phyloP scores from a whole-genome alignment of 2,329 filamentous ascomycete genomes.

The Ciborinia camelliae region DNA sequence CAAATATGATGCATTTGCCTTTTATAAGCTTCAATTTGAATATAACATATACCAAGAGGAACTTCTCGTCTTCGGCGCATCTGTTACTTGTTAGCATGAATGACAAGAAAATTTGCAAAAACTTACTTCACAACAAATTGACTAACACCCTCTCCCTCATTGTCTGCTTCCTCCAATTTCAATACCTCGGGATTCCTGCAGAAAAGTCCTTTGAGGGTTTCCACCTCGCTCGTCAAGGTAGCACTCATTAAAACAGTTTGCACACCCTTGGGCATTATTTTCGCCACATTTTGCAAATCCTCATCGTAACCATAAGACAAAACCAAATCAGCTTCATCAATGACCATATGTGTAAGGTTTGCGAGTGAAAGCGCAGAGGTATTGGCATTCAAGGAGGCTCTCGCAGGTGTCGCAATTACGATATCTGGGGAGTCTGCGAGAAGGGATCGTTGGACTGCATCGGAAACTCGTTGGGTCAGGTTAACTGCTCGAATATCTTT shows the following conservation, averaged over 20 bases:
- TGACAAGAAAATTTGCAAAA: background rate
- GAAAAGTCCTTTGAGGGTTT: constrained; percentile 80
- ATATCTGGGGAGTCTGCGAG: constrained; percentile 84
- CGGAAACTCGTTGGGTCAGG: constrained; percentile 84
- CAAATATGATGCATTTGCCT: constrained; percentile 83
- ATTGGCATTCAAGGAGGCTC: constrained; percentile 75
- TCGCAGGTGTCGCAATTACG: constrained; percentile 85
- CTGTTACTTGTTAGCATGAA: constrained; percentile 41
- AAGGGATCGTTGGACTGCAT: constrained; percentile 81
- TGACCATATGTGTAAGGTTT: constrained; percentile 68
- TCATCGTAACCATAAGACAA: constrained; percentile 92
- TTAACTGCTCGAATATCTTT: constrained; percentile 82
- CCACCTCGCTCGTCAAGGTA: constrained; percentile 82
- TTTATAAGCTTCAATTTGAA: constrained; percentile 93
- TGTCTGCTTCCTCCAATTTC: constrained; percentile 78
- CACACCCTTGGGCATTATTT: constrained; percentile 75
- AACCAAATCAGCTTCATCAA: constrained; percentile 93
- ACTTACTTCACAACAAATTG: constrained; percentile 80
- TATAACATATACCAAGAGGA: constrained; percentile 86
- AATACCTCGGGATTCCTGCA: constrained; percentile 76
- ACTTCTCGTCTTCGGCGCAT: constrained; percentile 97
- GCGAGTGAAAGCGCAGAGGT: constrained; percentile 67
- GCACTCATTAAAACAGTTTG: constrained; percentile 94
- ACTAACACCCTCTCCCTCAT: constrained; percentile 70
- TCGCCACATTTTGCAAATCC: constrained; percentile 76